Evolutionary conservation across 805 yeast species (phyloP), one percentile per base, ranked within the genome.

Genomic region (Lachancea mirantina): DNA sequence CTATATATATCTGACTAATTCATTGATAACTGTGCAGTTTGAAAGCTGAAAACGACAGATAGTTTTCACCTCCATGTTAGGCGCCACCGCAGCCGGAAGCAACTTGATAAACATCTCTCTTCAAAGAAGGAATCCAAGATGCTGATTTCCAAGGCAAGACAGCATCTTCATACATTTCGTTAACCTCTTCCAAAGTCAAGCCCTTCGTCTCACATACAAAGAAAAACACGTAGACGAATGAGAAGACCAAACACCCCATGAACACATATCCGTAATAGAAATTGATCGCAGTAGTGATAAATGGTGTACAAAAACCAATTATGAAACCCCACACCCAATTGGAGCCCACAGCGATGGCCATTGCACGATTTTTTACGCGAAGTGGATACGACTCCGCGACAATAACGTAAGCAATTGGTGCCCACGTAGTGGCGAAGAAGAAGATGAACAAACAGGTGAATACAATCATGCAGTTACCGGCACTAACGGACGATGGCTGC

Each of bases 381-480:
- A 78, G 66, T 58, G 85, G 87, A 59, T 74, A 79, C 30, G 77
- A 68, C 61, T 79, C 85, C 28, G 84, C 70, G 21, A 75, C 70
- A 45, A 78, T 74, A 40, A 75, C 75, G 58, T 65, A 78, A 32
- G 72, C 74, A 47, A 73, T 70, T 50, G 84, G 82, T 41, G 84
- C 85, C 85, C 85, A 79, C 19, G 84, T 74, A 30, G 78, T 70
- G 23, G 85, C 85, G 47, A 78, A 78, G 66, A 67, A 75, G 70
- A 78, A 77, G 42, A 79, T 75, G 67, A 65, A 78, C 47, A 79
- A 61, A 64, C 84, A 76, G 21, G 84, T 68, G 47, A 79, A 67
- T 59, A 75, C 74, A 55, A 79, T 77, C 84, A 79, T 76, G 32
- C 73, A 77, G 51, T 75, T 61, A 60, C 85, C 87, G 27, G 78